These are phyloP conservation scores for Coemansia sp. DNA, from an alignment of 192 early-diverging fungal species.

Conservation along the genomic window DNA sequence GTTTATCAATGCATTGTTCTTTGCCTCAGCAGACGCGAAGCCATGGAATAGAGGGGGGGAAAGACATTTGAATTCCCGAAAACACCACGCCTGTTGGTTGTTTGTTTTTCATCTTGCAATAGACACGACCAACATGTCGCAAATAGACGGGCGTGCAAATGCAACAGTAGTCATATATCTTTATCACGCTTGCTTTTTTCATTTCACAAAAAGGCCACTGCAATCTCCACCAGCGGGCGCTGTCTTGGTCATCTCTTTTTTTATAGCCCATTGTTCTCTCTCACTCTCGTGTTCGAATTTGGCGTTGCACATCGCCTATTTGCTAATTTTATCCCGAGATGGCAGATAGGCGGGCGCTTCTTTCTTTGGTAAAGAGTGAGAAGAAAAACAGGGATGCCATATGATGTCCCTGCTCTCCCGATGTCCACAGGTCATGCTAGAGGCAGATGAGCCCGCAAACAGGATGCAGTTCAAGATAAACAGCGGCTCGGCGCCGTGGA, in stretches of 20 bases:
- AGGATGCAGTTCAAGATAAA: neutral
- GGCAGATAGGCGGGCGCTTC: neutral
- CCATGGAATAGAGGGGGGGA: neutral
- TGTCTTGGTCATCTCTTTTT: neutral
- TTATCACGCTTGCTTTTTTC: neutral
- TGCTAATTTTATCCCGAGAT: neutral
- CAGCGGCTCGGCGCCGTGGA: neutral
- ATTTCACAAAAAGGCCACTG: neutral
- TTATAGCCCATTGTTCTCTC: neutral
- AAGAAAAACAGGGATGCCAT: conserved; percentile 1
- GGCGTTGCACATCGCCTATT: neutral
- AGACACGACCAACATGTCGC: neutral
- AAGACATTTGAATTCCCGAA: conserved; percentile 2
- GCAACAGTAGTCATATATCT: neutral
- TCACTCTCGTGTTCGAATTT: neutral
- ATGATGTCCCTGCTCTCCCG: conserved; percentile 1
- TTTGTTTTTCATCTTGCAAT: neutral
- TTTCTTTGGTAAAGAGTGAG: neutral
- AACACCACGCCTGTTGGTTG: neutral
- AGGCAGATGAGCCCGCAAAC: conserved; percentile 4
- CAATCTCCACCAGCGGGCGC: neutral
- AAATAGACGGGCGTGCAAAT: neutral
- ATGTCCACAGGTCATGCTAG: conserved; percentile 6
- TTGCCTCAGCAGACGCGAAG: neutral
- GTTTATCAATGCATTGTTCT: conserved; percentile 2